Evolutionary conservation across 2,329 filamentous ascomycete species (phyloP).

Genomic region (Fusarium solani-melongenae): DNA sequence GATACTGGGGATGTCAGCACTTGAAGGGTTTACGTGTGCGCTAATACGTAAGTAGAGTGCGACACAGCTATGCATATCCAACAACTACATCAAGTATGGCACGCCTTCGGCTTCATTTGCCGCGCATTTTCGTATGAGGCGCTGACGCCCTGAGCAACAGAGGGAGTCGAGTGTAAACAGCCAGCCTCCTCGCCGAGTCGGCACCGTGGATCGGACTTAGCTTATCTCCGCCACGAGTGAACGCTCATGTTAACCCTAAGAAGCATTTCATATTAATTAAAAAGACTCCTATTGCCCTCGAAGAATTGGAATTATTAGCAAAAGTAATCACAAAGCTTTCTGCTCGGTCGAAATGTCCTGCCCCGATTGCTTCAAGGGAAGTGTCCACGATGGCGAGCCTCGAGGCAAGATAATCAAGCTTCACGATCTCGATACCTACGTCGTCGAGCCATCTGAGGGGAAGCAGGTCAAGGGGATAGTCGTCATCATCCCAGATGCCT

Average conservation of each 20-base stretch:
- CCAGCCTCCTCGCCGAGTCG: neutral
- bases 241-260: neutral
- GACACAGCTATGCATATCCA: neutral
- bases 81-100: neutral
- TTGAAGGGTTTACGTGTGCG: neutral
- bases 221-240: neutral
- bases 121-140: neutral
- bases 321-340: neutral
- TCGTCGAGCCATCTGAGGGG: slow-evolving; percentile 51
- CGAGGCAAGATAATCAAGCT: slow-evolving; percentile 57
- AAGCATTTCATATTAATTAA: neutral
- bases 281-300: neutral
- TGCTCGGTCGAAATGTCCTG: slow-evolving; percentile 46
- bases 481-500: slow-evolving; percentile 65
- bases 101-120: neutral
- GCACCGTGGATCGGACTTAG: neutral
- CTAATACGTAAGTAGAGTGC: neutral
- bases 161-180: neutral
- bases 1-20: neutral
- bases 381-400: slow-evolving; percentile 56
- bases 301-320: neutral
- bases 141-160: neutral
- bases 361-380: slow-evolving; percentile 59
- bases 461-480: slow-evolving; percentile 56
- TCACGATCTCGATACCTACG: slow-evolving; percentile 61